Evolutionary conservation across 305 asterid species (phyloP).

Genomic region (Fraxinus nigra): DNA sequence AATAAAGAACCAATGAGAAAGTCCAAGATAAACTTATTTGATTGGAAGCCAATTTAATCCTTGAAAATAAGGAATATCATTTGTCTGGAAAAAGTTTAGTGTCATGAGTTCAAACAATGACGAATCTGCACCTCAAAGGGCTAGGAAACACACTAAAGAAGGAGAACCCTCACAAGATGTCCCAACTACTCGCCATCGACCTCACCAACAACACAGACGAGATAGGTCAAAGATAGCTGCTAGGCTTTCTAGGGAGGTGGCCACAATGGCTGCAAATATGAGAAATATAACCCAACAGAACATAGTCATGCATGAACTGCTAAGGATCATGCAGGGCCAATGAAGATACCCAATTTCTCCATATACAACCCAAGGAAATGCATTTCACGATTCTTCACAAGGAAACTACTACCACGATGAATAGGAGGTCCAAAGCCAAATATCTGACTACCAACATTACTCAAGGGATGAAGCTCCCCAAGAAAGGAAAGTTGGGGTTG

Average conservation of each 20-base stretch:
- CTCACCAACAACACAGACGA: not conserved
- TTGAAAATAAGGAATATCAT: not conserved
- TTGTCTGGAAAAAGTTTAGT: not conserved
- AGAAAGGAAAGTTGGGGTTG: not conserved
- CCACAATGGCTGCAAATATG: not conserved
- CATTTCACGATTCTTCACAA: not conserved
- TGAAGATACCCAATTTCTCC: not conserved
- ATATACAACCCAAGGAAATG: not conserved
- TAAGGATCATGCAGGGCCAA: not conserved
- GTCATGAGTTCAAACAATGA: not conserved
- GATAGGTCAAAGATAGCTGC: not conserved
- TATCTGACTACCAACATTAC: not conserved
- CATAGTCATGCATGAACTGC: not conserved
- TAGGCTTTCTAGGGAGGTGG: not conserved
- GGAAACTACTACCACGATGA: not conserved
- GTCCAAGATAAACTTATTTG: not conserved
- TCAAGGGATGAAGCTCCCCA: not conserved
- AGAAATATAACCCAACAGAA: not conserved
- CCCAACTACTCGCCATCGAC: not conserved
- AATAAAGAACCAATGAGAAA: not conserved
- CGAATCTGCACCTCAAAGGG: not conserved
- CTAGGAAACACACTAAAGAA: not conserved
- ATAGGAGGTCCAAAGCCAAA: not conserved
- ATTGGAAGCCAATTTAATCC: not conserved
- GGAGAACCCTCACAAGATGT: not conserved